These are phyloP conservation scores for Penicillium maclennaniae DNA, from an alignment of 495 filamentous ascomycete genomes.

Conservation along the genomic window DNA sequence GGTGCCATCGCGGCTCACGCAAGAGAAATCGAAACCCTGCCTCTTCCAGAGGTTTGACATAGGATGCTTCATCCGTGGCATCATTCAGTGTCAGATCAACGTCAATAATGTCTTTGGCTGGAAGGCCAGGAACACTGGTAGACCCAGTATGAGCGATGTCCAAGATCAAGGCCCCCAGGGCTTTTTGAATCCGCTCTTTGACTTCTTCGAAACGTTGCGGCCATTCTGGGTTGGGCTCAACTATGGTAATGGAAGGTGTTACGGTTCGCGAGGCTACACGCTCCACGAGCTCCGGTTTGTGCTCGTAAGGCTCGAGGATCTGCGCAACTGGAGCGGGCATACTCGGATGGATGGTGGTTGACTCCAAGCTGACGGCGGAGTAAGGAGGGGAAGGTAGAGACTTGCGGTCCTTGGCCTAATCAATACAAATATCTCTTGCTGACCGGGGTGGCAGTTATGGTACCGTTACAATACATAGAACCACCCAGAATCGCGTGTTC, in stretches of 20 bases:
- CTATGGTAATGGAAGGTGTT: conserved; percentile 27
- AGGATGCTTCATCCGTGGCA: conserved; percentile 32
- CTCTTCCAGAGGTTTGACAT: conserved; percentile 40
- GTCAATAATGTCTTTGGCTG: conserved; percentile 48
- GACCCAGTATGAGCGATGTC: conserved; percentile 42
- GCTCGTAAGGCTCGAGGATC: conserved; percentile 8
- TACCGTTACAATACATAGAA: no score
- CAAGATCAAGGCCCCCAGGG: conserved; percentile 24
- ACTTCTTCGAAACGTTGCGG: conserved; percentile 29
- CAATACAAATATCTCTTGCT: no score
- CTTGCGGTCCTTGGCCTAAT: no score
- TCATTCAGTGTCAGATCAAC: conserved; percentile 45
- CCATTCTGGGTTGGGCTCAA: conserved; percentile 42
- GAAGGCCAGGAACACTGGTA: conserved; percentile 47
- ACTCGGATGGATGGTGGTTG: no score
- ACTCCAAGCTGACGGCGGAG: no score
- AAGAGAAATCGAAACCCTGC: conserved; percentile 43
- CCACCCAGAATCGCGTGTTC: no score
- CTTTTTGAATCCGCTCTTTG: conserved; percentile 29
- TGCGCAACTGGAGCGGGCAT: conserved; percentile 13
- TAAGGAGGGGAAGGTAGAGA: no score
- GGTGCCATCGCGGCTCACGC: conserved; percentile 44
- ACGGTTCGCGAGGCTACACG: conserved; percentile 6
- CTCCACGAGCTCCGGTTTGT: conserved; percentile 10
- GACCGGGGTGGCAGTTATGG: no score